Evolutionary conservation across 257 asterid genomes (phyloP).

Genomic region (Plantago major): DNA sequence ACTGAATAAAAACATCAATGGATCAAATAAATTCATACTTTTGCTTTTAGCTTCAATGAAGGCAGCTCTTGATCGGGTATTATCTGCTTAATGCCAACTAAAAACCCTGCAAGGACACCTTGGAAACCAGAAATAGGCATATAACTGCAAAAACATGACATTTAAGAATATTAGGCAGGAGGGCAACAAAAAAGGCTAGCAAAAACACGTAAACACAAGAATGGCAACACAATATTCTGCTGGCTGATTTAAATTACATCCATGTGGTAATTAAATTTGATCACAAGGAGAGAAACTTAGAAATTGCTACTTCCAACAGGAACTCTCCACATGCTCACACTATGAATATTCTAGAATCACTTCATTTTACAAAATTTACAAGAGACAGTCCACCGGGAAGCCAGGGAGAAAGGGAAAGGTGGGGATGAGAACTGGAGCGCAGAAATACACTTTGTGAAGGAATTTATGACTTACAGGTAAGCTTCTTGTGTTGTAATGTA

Average conservation of each 20-base stretch:
- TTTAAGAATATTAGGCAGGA: constrained; percentile 11
- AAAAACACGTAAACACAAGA: too few relatives aligned
- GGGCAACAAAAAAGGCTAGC: too few relatives aligned
- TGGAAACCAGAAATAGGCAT: constrained; percentile 89
- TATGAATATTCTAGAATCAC: background rate
- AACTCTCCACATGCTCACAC: background rate
- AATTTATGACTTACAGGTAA: constrained; percentile 68
- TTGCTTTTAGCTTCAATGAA: constrained; percentile 61
- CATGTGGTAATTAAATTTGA: too few relatives aligned
- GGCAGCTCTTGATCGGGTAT: constrained; percentile 84
- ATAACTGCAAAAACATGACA: constrained; percentile 45
- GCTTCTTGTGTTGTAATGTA: constrained; percentile 61
- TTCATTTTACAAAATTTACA: background rate
- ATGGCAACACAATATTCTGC: too few relatives aligned
- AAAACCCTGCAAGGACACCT: constrained; percentile 82
- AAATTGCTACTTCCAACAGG: too few relatives aligned
- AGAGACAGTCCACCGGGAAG: background rate
- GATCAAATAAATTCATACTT: constrained; percentile 44
- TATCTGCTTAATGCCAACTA: constrained; percentile 88
- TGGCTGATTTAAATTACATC: constrained; percentile 7
- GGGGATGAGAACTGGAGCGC: constrained; percentile 5
- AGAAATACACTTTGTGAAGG: constrained; percentile 3
- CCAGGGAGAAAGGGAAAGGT: background rate
- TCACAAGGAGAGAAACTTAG: too few relatives aligned
- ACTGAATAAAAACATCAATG: constrained; percentile 11